phyloP scores from a whole-genome alignment of 805 yeast species.

The Metschnikowia reukaufii region DNA sequence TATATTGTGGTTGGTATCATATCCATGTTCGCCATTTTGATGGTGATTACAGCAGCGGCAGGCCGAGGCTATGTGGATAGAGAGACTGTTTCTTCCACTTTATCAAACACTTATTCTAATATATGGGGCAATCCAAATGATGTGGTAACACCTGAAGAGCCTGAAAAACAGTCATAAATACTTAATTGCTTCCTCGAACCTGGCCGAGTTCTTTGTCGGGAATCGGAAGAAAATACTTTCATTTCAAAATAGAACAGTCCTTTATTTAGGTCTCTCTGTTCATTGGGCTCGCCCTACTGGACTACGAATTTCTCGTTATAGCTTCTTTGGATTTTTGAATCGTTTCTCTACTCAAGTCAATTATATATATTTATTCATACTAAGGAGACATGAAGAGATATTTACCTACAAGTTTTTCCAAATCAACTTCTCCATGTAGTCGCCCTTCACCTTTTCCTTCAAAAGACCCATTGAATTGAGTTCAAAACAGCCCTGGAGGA shows the following conservation, averaged over 20 bases:
- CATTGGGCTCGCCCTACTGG: no score
- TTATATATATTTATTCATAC: background rate
- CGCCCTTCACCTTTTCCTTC: slow-evolving; percentile 61
- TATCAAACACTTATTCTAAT: slow-evolving; percentile 6
- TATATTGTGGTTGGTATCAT: slow-evolving; percentile 26
- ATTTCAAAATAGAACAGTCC: no score
- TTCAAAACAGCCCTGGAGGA: slow-evolving; percentile 72
- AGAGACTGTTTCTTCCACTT: slow-evolving; percentile 1
- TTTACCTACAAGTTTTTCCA: slow-evolving; percentile 59
- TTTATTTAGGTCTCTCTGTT: no score
- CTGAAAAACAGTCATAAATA: background rate
- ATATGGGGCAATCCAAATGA: slow-evolving; percentile 3
- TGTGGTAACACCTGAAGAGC: background rate
- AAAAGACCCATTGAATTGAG: slow-evolving; percentile 67
- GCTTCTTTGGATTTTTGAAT: no score
- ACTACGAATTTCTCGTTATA: no score
- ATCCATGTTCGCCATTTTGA: slow-evolving; percentile 23
- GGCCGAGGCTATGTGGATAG: slow-evolving; percentile 27
- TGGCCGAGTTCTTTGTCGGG: no score
- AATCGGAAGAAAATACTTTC: no score
- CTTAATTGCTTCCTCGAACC: no score
- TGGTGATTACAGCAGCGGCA: slow-evolving; percentile 29
- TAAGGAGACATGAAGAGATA: background rate
- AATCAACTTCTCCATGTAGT: slow-evolving; percentile 63
- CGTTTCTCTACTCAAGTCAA: no score